A percentile compares a stretch with the other conserved stretches of the same genome.
These are phyloP conservation scores for Waltiozyma solani DNA, from an alignment of 1,139 yeast species.

Conservation along the genomic window DNA sequence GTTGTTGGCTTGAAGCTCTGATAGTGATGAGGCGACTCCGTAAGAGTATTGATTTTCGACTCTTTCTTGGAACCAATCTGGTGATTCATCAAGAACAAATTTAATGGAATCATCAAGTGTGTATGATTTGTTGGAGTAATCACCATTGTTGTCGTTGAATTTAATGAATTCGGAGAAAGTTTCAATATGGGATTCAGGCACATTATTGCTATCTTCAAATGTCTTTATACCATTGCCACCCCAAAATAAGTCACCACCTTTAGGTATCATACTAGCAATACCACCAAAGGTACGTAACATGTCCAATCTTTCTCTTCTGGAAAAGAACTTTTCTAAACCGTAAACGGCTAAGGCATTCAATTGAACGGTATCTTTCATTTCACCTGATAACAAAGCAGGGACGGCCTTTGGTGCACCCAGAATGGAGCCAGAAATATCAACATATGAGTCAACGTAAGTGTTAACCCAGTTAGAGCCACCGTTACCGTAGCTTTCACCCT, in stretches of 20 bases:
- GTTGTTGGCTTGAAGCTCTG: conserved; percentile 55
- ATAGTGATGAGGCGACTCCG: conserved; percentile 55
- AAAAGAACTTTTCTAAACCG: conserved; percentile 89
- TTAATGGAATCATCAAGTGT: conserved; percentile 64
- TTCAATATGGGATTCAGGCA: conserved; percentile 1
- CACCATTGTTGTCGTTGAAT: conserved; percentile 37
- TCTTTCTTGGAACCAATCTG: conserved; percentile 64
- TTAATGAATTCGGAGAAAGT: conserved; percentile 71
- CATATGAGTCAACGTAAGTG: conserved; percentile 64
- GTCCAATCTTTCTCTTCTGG: conserved; percentile 80
- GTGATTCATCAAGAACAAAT: conserved; percentile 51
- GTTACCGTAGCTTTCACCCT: conserved; percentile 69
- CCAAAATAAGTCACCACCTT: conserved; percentile 89
- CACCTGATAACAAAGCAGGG: conserved; percentile 88
- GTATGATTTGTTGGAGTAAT: conserved; percentile 38
- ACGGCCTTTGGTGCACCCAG: conserved; percentile 93
- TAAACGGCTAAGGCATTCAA: conserved; percentile 86
- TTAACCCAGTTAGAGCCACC: conserved; percentile 89
- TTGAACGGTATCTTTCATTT: conserved; percentile 96
- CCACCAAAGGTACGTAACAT: conserved; percentile 88
- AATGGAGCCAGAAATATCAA: conserved; percentile 81
- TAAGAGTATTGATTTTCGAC: conserved; percentile 63
- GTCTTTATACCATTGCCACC: conserved; percentile 35
- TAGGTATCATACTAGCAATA: conserved; percentile 89
- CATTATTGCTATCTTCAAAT: conserved; percentile 13